Base-by-base conservation (phyloP, 2,329 filamentous ascomycete species). In the Parastagonospora nodorum region DNA sequence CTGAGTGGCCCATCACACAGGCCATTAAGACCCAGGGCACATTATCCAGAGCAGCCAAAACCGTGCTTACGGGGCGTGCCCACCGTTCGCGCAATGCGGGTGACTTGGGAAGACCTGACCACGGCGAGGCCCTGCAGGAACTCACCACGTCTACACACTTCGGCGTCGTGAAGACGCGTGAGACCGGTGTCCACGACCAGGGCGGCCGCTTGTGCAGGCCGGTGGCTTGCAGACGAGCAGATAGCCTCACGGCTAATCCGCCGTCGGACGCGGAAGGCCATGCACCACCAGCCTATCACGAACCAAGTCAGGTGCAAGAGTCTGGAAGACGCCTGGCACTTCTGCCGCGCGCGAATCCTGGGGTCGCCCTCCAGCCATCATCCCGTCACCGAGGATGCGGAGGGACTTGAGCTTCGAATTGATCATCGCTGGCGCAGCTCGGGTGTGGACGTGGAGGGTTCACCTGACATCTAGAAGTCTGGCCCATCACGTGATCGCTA, bases 221-320 rank as follows among this genome's bases (percentile, higher is more conserved):
- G 61, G 58, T 58, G 49, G 45, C 50, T 55, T 31, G 38, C 47
- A 53, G 46, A 42, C 50, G 53, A 31, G 38, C 47, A 53, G 46
- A 45, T 53, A 45, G 48, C 48, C 50, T 55, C 45, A 53, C 52
- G 48, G 57, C 60, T 62, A 61, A 57, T n/a, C 52, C 55, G 63
- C 60, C 60, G 57, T 63, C 53, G 55, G 48, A 63, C 56, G 61
- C 63, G 49, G 51, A 58, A 57, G 50, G 50, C 52, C 31, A 58
- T 36, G 46, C 51, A 48, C 28, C 47, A 28, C 48, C 53, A 58
- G 50, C 69, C 68, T 64, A 71, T 71, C 63, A 66, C 57, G 39
- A 36, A 38, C 37, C 42, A 39, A 36, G 50, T 27, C 54, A 42
- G 45, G 53, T 50, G 55, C 19, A 16, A 27, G 15, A 39, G 30